These are phyloP conservation scores for Candida frijolesensis DNA, from an alignment of 1,139 yeast species.

Conservation along the genomic window DNA sequence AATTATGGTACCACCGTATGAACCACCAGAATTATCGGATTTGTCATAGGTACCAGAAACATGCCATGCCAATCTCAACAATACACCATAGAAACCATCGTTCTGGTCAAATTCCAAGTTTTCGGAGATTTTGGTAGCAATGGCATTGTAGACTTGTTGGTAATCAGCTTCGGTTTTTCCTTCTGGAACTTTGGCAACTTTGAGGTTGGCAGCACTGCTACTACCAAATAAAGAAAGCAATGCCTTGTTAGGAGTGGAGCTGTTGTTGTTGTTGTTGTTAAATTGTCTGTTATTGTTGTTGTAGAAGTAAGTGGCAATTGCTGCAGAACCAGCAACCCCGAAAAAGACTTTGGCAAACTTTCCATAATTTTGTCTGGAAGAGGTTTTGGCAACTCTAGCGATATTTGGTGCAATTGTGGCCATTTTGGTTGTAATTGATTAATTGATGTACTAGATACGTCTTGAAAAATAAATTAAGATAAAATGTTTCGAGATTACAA, in stretches of 20 bases:
- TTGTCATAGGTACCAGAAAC: slow-evolving; percentile 69
- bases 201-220: slow-evolving; percentile 22
- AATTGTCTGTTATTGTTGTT: slow-evolving; percentile 12
- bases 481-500: background rate
- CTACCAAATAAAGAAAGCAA: slow-evolving; percentile 22
- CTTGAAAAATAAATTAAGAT: background rate
- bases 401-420: slow-evolving; percentile 16
- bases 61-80: slow-evolving; percentile 79
- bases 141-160: slow-evolving; percentile 78
- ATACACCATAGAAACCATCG: slow-evolving; percentile 64
- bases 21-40: slow-evolving; percentile 67
- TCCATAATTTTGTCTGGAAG: slow-evolving; percentile 4
- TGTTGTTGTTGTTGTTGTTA: slow-evolving; percentile 16
- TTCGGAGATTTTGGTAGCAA: slow-evolving; percentile 71
- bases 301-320: slow-evolving; percentile 22
- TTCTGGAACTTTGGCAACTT: slow-evolving; percentile 26
- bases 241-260: slow-evolving; percentile 14
- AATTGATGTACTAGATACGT: slow-evolving; percentile 8
- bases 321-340: slow-evolving; percentile 27
- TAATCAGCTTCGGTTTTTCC: slow-evolving; percentile 54
- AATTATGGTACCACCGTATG: slow-evolving; percentile 84
- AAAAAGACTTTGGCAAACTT: slow-evolving; percentile 9
- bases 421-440: slow-evolving; percentile 10
- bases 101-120: slow-evolving; percentile 78
- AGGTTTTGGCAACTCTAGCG: slow-evolving; percentile 5